Evolutionary conservation across 345 rosid species (phyloP), one percentile per base, ranked within the genome.

Genomic region (Boechera retrofracta): DNA sequence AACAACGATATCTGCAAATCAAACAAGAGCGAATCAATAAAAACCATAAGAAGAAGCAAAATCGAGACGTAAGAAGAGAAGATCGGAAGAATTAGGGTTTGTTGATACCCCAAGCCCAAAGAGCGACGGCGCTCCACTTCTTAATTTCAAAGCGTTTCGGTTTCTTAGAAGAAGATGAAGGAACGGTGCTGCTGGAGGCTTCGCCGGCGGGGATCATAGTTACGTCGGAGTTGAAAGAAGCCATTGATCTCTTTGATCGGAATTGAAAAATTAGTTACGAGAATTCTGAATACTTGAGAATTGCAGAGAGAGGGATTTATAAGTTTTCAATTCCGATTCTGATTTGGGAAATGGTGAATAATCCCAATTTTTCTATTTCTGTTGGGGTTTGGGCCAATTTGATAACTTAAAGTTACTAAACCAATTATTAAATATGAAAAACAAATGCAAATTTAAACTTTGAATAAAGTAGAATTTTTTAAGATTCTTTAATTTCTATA

Each of bases 101-200:
- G 33, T 31, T 16, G 12, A 44, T 29, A 91, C 98, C 98, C 96
- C 93, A 92, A 26, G 94, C 92, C 97, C 96, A 92, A 45, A 92
- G 94, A 1, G 94, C 75, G 55, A 92, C 94, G 41, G 98, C 91
- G 63, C 85, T 90, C 98, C 98, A 90, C 83, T 90, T 92, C 24
- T 90, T 92, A 53, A 92, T 86, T 73, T 90, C 98, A 72, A 90
- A 90, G 4, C 84, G 83, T 71, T 92, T 89, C 10, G 87, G 86
- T 77, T 90, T 89, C 88, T 88, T 86, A 4, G 85, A 52, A 44
- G 86, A 88, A 2, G 87, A 85, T 0, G 91, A 85, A 16, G 89
- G 63, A 4, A 69, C 84, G 29, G 73, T 44, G 78, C 80, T 81
- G 77, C 78, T 81, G 4, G 89, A 84, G 2, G 87, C 82, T 71